A percentile compares a stretch with the other conserved stretches of the same genome.
Conservation (phyloP, 495 filamentous ascomycete genomes). For the Hypoxylon subgilvum region DNA sequence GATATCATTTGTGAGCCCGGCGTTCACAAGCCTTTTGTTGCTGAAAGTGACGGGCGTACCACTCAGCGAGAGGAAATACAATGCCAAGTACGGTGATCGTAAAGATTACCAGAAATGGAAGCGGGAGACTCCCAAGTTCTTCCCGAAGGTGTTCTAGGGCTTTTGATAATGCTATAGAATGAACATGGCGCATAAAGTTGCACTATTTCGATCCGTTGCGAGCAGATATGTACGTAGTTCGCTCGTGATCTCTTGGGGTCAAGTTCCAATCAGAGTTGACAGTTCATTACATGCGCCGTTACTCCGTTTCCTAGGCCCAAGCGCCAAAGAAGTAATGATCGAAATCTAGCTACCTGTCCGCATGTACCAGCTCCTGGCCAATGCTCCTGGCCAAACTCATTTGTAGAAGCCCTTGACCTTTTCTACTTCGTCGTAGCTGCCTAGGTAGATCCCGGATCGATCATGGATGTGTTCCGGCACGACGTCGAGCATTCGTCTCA, state of each 20-base stretch:
- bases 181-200: neutral
- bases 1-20: conserved; percentile 63
- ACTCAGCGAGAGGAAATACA: conserved; percentile 68
- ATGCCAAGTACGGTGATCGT: conserved; percentile 64
- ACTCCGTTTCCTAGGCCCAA: conserved; percentile 19
- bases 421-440: conserved; percentile 91
- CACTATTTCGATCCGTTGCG: neutral
- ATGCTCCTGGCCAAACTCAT: conserved; percentile 18
- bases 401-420: conserved; percentile 80
- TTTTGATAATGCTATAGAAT: neutral
- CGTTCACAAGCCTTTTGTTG: conserved; percentile 66
- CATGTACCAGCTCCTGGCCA: too few species aligned
- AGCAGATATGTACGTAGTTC: neutral
- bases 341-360: conserved; percentile 2
- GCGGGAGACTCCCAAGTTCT: conserved; percentile 66
- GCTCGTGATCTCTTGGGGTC: neutral
- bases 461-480: conserved; percentile 95
- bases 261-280: neutral
- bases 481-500: conserved; percentile 87
- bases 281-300: conserved; percentile 8
- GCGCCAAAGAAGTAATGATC: conserved; percentile 8
- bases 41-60: conserved; percentile 66
- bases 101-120: conserved; percentile 73
- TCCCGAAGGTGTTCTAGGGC: conserved; percentile 63
- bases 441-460: conserved; percentile 93